Evolutionary conservation across 805 yeast genomes (phyloP).

Genomic region (Tetrapisispora phaffii): DNA sequence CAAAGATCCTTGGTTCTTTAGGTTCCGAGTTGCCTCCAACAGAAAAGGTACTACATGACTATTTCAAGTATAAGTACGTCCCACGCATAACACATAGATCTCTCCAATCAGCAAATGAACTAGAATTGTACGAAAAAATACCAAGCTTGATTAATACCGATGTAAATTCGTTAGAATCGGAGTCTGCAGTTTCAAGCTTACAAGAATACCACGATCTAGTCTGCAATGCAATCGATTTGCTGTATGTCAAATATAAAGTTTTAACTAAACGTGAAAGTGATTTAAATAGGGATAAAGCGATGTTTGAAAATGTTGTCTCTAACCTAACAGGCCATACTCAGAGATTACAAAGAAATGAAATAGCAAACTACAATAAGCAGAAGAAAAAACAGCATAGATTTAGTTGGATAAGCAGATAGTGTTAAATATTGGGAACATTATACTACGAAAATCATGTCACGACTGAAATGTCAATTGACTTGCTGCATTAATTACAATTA

Average conservation of each 20-base stretch:
- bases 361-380: slow-evolving; percentile 29
- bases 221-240: slow-evolving; percentile 19
- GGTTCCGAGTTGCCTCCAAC: slow-evolving; percentile 2
- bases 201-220: slow-evolving; percentile 21
- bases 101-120: slow-evolving; percentile 7
- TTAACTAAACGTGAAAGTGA: slow-evolving; percentile 36
- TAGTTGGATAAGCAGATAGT: slow-evolving; percentile 11
- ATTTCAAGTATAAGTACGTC: slow-evolving; percentile 12
- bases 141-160: slow-evolving; percentile 13
- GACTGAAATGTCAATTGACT: not conserved
- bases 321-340: slow-evolving; percentile 88
- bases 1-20: slow-evolving; percentile 6
- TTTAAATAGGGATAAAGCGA: slow-evolving; percentile 52
- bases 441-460: not conserved
- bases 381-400: slow-evolving; percentile 15
- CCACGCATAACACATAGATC: slow-evolving; percentile 13
- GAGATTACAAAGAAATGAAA: slow-evolving; percentile 48
- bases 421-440: not conserved
- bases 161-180: slow-evolving; percentile 4
- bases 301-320: slow-evolving; percentile 82
- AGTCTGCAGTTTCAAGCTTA: slow-evolving; percentile 6
- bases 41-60: slow-evolving; percentile 11
- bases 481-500: not conserved
- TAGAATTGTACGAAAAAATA: slow-evolving; percentile 5
- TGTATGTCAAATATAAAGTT: slow-evolving; percentile 25